Percentiles rank a stretch among this genome's conserved stretches.
Conservation (phyloP, 1,284 basidiomycete species). For the Leccinum subrobustum region DNA sequence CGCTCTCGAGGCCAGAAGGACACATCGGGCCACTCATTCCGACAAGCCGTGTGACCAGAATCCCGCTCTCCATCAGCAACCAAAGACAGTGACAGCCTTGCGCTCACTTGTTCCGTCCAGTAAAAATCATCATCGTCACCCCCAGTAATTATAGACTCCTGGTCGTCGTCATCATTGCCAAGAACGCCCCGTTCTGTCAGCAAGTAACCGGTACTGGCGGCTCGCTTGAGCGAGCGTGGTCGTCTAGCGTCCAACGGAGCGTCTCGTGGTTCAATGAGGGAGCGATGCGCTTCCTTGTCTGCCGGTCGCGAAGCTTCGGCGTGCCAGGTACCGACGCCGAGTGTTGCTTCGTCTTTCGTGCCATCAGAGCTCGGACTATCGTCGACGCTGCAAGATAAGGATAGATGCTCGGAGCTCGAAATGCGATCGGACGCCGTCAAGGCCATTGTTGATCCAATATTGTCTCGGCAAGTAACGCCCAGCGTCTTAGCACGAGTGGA, state of each 20-base stretch:
- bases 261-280: not conserved
- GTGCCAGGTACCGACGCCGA: not conserved
- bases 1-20: not conserved
- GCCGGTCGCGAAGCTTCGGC: not conserved
- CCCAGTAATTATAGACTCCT: not conserved
- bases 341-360: not conserved
- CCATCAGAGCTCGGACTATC: not conserved
- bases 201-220: not conserved
- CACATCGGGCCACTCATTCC: not conserved
- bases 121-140: conserved; percentile 1
- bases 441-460: not conserved
- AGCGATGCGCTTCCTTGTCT: not conserved
- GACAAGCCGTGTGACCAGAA: not conserved
- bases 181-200: not conserved
- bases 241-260: not conserved
- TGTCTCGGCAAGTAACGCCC: not conserved
- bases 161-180: not conserved
- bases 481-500: not conserved
- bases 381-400: not conserved
- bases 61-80: not conserved
- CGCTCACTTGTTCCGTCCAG: conserved; percentile 14
- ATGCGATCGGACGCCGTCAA: not conserved
- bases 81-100: not conserved
- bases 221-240: not conserved
- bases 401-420: not conserved